Base-by-base conservation (phyloP, 169 alveolate species). In the Cryptosporidium tyzzeri region DNA sequence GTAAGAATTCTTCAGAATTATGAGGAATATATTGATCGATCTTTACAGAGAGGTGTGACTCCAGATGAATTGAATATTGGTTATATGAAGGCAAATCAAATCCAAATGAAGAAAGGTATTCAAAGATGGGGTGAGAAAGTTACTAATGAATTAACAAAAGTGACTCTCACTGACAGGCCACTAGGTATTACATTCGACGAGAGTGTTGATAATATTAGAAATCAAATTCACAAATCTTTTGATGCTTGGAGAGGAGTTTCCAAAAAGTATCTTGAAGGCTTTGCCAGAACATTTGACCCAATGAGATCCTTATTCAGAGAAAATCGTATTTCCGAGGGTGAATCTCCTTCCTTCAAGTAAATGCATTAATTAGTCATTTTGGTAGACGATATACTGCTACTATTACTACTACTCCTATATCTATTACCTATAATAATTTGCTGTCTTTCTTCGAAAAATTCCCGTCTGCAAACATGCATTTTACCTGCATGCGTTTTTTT, bases 51-150 rank as follows among this genome's bases (percentile, higher is more conserved):
- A 69, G 99, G 99, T 5, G 95, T 96, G 45, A 95, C 95, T 44
- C 97, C 98, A 1, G 92, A 96, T 55, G 99, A 97, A n/a, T 86
- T 98, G 44, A 97, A 97, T 70, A 95, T 98, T 53, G 98, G 97
- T 14, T 93, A 92, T 23, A 94, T 97, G 73, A 95, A 91, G 91
- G 98, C 98, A 31, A 96, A 94, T 31, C 94, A 97, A 23, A 93
- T 96, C 51, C 93, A 94, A 85, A 93, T 95, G 94, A 96, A 95
- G 92, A 95, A 95, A 84, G 95, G 93, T n/a, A 84, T 96, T 86
- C 94, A 93, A 33, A 70, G 95, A 48, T 95, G 96, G 96, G 96
- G 96, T n/a, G 96, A 94, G 68, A 95, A 94, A 61, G 93, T 95
- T 8, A 92, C 96, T 31, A 95, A 94, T 61, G 96, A 93, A 65